phyloP scores from a whole-genome alignment of 495 filamentous ascomycete genomes.

The Aspergillus nanangensis region DNA sequence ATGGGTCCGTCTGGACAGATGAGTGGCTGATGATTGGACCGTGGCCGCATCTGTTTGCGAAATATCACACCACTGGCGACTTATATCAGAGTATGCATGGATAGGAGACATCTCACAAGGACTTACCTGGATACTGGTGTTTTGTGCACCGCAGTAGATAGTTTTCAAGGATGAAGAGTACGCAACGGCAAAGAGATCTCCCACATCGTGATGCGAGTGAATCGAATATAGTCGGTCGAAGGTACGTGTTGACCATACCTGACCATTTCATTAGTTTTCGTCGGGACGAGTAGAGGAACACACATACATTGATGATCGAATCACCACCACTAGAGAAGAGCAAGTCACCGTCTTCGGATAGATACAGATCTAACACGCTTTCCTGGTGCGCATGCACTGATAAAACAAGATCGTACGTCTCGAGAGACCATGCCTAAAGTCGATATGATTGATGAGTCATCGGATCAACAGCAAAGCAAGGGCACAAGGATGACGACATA shows the following conservation, averaged over 20 bases:
- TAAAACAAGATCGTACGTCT: constrained; percentile 72
- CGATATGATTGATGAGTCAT: constrained; percentile 9
- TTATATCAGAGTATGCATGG: constrained; percentile 2
- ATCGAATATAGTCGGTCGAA: constrained; percentile 77
- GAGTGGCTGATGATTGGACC: constrained; percentile 58
- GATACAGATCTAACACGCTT: constrained; percentile 79
- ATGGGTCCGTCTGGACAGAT: constrained; percentile 79
- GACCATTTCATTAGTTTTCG: no score
- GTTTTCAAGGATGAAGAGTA: constrained; percentile 76
- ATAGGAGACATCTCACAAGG: constrained; percentile 9
- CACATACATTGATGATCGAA: constrained; percentile 82
- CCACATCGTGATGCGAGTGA: constrained; percentile 90
- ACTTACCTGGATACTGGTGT: constrained; percentile 79
- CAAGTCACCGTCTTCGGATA: constrained; percentile 66
- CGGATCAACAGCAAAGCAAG: constrained; percentile 5
- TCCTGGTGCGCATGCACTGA: constrained; percentile 82
- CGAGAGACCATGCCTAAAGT: constrained; percentile 73
- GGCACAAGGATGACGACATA: constrained; percentile 28
- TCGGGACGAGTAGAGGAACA: no score
- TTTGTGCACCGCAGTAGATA: constrained; percentile 89
- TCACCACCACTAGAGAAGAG: constrained; percentile 94
- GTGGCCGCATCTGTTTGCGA: constrained; percentile 50
- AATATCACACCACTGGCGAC: constrained; percentile 57
- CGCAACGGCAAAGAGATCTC: constrained; percentile 88
- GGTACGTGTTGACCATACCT: constrained; percentile 63